Evolutionary conservation across 129 eudicot species (phyloP), one percentile per base, ranked within the genome.

Genomic region (Apium graveolens): DNA sequence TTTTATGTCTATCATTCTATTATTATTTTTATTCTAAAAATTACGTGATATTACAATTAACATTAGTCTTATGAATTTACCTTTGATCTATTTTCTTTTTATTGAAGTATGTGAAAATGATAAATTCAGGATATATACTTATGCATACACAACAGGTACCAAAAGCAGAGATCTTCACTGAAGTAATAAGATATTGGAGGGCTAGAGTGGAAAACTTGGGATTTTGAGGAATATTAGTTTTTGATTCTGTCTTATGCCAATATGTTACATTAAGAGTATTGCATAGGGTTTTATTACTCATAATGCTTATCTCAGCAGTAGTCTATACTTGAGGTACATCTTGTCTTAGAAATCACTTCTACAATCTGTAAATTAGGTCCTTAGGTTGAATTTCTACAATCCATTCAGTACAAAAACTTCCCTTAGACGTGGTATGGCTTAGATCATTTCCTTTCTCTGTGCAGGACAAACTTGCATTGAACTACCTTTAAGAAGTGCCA

Each of bases 81-180:
- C 2, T 57, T 24, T 57, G 17, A 57, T 71, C 24, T 38, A 42
- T 71, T 71, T 71, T 32, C 49, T 39, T 10, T n/a, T 3, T 27
- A 41, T 41, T 34, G 76, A 44, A 10, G 49, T 45, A 24, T 24
- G 51, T 12, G 20, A 45, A 8, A 71, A 41, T 24, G 51, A 71
- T 18, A 45, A 71, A 71, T 39, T 39, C 27, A 11, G 43, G 34
- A 41, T n/a, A n/a, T n/a, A n/a, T 41, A 11, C 48, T 39, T 18
- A 13, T 71, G 76, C 76, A 39, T 71, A 2, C 43, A 71, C 39
- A 71, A 71, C 51, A 71, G 76, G 76, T 71, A 41, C 11, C 2
- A 10, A n/a, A 57, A 57, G 29, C 31, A 57, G 32, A 57, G 31
- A 20, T 21, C 29, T 55, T 24, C 51, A 14, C 0, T 46, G 4